Conservation (phyloP, 805 yeast species). For the Starmerella bombi region DNA sequence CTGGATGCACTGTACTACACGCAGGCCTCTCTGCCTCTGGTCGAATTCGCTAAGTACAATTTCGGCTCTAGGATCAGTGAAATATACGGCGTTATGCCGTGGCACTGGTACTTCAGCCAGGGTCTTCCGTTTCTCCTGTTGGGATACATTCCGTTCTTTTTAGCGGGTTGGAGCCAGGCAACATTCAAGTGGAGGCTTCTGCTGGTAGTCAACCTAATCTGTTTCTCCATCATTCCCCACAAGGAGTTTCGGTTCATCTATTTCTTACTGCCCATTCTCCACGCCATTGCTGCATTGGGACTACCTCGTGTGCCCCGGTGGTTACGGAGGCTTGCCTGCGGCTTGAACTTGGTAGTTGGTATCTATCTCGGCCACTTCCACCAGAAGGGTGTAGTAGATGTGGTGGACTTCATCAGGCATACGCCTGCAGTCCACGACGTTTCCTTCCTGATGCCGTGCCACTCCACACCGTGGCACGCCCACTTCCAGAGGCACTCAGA, state of each 20-base stretch:
- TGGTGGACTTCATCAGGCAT: conserved; percentile 40
- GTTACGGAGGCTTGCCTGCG: conserved; percentile 1
- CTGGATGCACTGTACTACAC: conserved; percentile 8
- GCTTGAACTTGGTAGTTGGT: conserved; percentile 34
- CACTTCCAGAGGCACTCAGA: conserved; percentile 44
- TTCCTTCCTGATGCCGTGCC: conserved; percentile 90
- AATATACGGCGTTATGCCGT: conserved; percentile 64
- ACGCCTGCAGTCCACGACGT: conserved; percentile 35
- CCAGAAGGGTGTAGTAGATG: conserved; percentile 74
- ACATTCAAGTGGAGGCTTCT: conserved; percentile 5
- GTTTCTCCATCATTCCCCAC: conserved; percentile 59
- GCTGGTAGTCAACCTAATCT: conserved; percentile 34
- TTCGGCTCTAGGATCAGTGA: conserved; percentile 16
- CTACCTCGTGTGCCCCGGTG: not conserved
- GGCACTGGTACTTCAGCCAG: conserved; percentile 74
- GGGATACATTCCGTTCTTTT: conserved; percentile 42
- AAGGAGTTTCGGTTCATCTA: conserved; percentile 86
- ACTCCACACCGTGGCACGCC: conserved; percentile 92
- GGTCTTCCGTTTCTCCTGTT: conserved; percentile 67
- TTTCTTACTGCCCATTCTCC: conserved; percentile 66
- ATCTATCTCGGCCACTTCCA: conserved; percentile 50
- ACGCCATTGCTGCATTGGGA: conserved; percentile 36
- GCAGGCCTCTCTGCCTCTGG: conserved; percentile 2
- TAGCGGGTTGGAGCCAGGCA: conserved; percentile 7
- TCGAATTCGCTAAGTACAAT: conserved; percentile 12